Base-by-base conservation (phyloP, 2,329 filamentous ascomycete species). In the Aureobasidium mangrovei region DNA sequence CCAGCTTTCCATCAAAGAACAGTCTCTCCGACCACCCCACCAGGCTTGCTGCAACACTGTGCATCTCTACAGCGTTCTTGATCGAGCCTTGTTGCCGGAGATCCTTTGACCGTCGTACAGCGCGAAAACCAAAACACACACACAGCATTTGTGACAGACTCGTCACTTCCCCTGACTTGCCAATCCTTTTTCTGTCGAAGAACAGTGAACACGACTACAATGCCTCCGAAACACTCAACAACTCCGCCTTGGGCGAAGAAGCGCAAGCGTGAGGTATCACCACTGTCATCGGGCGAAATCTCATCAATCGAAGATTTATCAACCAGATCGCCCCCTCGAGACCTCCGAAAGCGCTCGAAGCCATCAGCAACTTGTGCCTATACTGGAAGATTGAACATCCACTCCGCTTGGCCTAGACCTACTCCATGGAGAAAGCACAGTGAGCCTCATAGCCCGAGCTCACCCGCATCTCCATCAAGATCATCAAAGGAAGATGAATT, bases 221-320 rank as follows among this genome's bases (percentile, higher is more conserved):
- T 51, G 47, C 47, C 47, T 12, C 28, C 28, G 6, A 35, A 35
- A 26, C 39, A 51, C 3, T n/a, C 41, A 0, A 51, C 47, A 4
- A 51, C 38, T 3, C 47, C 47, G 18, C 47, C 47, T 6, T 51
- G 47, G 47, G 47, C 38, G 28, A 51, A 51, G 29, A 51, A 42
- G 9, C 47, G 47, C 36, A 51, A 51, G 29, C 47, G 47, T 9
- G 47, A 51, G n/a, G 35, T 28, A 9, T 51, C 47, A 33, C 10
- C 32, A 7, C 6, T 33, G 10, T 10, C 10, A 33, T 33, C 39
- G 3, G 39, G 8, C 39, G 39, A 41, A 7, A 4, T 10, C 6
- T n/a, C 6, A 41, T n/a, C 36, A 41, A n/a, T 5, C 7, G 18
- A 39, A 26, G 3, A 6, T 18, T 18, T 12, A 12, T 12, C 4